Evolutionary conservation across 108 stramenopile genomes (phyloP).

Genomic region (Poteriospumella lacustris): DNA sequence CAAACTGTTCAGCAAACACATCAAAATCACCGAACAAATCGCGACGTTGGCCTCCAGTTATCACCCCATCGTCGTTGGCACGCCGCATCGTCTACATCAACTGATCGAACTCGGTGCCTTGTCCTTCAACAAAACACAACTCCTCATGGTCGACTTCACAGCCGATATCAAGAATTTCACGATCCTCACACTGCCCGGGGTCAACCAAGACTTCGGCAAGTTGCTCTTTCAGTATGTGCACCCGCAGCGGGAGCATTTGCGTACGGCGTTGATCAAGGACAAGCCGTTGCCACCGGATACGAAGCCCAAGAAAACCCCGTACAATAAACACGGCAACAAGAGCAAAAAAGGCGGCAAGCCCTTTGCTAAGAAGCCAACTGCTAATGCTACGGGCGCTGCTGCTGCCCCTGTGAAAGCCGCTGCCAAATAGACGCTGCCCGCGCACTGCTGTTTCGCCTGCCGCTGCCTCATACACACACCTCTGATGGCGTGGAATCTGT

Average conservation of each 20-base stretch:
- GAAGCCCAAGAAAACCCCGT: too few relatives aligned
- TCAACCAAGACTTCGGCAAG: background rate
- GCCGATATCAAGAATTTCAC: slow-evolving; percentile 8
- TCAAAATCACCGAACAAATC: slow-evolving; percentile 43
- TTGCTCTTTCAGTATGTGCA: background rate
- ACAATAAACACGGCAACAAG: too few relatives aligned
- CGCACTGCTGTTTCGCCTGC: too few relatives aligned
- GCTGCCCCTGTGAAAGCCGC: too few relatives aligned
- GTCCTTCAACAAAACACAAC: background rate
- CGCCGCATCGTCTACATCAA: slow-evolving; percentile 22
- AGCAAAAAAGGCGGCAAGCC: too few relatives aligned
- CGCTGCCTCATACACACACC: too few relatives aligned
- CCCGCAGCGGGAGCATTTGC: background rate
- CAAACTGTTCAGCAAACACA: slow-evolving; percentile 50
- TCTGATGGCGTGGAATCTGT: too few relatives aligned
- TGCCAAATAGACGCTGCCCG: too few relatives aligned
- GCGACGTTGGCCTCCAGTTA: slow-evolving; percentile 39
- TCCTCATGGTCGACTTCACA: slow-evolving; percentile 14
- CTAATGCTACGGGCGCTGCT: too few relatives aligned
- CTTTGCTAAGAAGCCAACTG: too few relatives aligned
- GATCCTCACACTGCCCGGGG: background rate
- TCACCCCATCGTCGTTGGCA: slow-evolving; percentile 46
- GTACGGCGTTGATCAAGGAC: background rate
- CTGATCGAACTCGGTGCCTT: slow-evolving; percentile 26
- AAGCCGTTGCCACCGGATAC: too few relatives aligned